Conservation (phyloP, 1,139 yeast species). For the Taphrina flavorubra region DNA sequence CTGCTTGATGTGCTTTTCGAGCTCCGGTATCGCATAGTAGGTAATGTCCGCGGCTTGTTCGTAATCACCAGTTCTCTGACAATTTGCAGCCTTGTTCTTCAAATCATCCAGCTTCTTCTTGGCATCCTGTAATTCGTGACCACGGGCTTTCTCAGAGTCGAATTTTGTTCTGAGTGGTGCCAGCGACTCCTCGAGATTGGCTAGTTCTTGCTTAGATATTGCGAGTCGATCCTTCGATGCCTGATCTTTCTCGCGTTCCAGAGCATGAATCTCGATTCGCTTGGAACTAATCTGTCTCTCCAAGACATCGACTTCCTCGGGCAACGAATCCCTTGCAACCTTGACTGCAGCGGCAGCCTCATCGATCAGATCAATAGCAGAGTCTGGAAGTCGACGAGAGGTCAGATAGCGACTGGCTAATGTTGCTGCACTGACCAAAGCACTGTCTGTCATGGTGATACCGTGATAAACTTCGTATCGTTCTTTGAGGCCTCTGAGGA, state of each 20-base stretch:
- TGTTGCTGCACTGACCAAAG: conserved; percentile 93
- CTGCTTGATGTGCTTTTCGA: conserved; percentile 73
- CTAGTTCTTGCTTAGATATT: conserved; percentile 77
- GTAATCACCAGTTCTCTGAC: conserved; percentile 95
- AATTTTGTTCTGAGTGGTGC: conserved; percentile 85
- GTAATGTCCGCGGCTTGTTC: conserved; percentile 94
- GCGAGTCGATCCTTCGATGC: conserved; percentile 79
- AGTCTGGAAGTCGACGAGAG: conserved; percentile 93
- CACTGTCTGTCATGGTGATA: conserved; percentile 92
- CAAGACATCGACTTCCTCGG: conserved; percentile 90
- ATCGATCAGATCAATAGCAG: conserved; percentile 96
- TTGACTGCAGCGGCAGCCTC: conserved; percentile 98
- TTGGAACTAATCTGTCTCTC: conserved; percentile 90
- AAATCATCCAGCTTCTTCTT: conserved; percentile 91
- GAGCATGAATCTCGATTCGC: conserved; percentile 94
- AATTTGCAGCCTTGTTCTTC: conserved; percentile 90
- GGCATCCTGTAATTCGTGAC: conserved; percentile 84
- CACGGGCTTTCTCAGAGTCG: conserved; percentile 86
- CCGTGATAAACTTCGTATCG: conserved; percentile 98
- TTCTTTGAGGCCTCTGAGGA: conserved; percentile 93
- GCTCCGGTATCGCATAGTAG: conserved; percentile 94
- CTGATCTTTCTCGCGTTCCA: conserved; percentile 74
- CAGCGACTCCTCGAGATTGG: conserved; percentile 81
- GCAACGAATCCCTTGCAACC: conserved; percentile 96
- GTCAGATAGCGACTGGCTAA: conserved; percentile 93